Conservation (phyloP, 768 basidiomycete genomes). For the Bullera alba region DNA sequence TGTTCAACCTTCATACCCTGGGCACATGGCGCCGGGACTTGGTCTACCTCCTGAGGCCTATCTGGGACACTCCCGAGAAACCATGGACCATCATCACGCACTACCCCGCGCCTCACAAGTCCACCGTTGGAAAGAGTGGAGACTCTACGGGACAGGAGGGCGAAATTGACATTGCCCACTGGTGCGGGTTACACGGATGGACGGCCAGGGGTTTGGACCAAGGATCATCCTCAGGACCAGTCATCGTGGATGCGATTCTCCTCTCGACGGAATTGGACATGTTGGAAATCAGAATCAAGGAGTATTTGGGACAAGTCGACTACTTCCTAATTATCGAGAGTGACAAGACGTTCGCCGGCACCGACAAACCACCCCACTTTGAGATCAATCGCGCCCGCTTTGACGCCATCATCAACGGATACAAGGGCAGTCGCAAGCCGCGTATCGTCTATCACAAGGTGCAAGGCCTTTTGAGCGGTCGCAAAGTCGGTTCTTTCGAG, state of each 20-base stretch:
- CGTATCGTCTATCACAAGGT: constrained; percentile 13
- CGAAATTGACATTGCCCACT: neutral
- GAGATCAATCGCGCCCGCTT: constrained; percentile 12
- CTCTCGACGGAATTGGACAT: constrained; percentile 28
- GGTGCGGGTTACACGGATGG: constrained; percentile 18
- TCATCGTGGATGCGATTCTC: constrained; percentile 19
- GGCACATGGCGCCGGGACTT: constrained; percentile 14
- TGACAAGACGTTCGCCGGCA: constrained; percentile 23
- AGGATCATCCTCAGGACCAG: no score
- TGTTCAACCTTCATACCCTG: neutral
- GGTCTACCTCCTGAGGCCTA: constrained; percentile 16
- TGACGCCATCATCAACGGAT: constrained; percentile 4
- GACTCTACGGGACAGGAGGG: neutral
- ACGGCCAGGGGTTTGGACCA: neutral
- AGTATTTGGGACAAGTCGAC: constrained; percentile 19
- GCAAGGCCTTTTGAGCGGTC: constrained; percentile 1
- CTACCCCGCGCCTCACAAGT: constrained; percentile 3
- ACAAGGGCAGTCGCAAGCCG: neutral
- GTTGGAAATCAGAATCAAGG: constrained; percentile 28
- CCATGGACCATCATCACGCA: constrained; percentile 9
- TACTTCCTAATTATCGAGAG: constrained; percentile 24
- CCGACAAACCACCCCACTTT: constrained; percentile 19
- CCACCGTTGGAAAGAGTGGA: no score
- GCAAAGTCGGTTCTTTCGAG: constrained; percentile 16
- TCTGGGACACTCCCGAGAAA: constrained; percentile 17